These are phyloP conservation scores for Mycocentrospora acerina DNA, from an alignment of 2,329 filamentous ascomycete genomes.

Conservation along the genomic window DNA sequence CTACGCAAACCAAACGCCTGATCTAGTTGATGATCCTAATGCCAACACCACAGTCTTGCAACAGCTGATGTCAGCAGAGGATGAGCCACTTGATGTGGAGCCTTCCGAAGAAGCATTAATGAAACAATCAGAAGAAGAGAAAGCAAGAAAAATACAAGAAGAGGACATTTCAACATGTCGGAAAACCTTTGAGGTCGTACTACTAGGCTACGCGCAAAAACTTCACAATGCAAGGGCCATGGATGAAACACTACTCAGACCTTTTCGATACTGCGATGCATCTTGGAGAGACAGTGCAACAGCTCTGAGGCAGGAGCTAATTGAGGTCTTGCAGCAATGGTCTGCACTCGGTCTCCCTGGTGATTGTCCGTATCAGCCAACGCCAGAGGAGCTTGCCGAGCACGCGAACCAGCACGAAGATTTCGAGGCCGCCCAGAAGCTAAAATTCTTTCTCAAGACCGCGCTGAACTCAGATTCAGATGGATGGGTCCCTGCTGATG, in stretches of 20 bases:
- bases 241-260: conserved; percentile 41
- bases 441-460: conserved; percentile 27
- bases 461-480: conserved; percentile 36
- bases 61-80: neutral
- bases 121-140: conserved; percentile 7
- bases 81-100: conserved; percentile 20
- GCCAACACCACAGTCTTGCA: conserved; percentile 11
- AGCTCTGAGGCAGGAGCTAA: conserved; percentile 43
- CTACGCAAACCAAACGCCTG: conserved; percentile 42
- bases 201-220: conserved; percentile 33
- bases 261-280: conserved; percentile 43
- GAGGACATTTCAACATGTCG: conserved; percentile 22
- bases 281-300: conserved; percentile 46
- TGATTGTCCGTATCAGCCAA: conserved; percentile 32
- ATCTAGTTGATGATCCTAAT: conserved; percentile 42
- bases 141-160: conserved; percentile 2
- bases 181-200: conserved; percentile 36
- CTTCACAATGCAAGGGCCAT: conserved; percentile 35
- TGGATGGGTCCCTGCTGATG: conserved; percentile 39
- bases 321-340: conserved; percentile 40
- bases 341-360: conserved; percentile 40
- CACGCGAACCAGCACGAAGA: conserved; percentile 32
- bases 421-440: conserved; percentile 35
- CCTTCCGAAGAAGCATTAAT: conserved; percentile 11
- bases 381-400: conserved; percentile 22